Percentiles rank a stretch among this genome's conserved stretches.
These are phyloP conservation scores for Vitis labrusca DNA, from an alignment of 164 flowering plant genomes.

Conservation along the genomic window DNA sequence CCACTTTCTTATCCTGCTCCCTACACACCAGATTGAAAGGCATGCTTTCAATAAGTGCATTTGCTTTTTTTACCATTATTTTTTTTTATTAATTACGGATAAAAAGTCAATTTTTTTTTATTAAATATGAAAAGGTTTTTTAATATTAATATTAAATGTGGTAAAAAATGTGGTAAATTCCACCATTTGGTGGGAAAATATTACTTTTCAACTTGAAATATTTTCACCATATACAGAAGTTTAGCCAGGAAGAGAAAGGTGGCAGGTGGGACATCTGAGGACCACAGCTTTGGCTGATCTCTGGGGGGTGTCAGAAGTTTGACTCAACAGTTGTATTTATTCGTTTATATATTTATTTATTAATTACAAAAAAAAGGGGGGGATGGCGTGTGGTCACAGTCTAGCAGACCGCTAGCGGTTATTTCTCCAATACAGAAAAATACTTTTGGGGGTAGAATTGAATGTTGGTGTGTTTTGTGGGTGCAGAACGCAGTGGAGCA, in stretches of 20 bases:
- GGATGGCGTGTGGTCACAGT: slow-evolving; percentile 28
- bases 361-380: slow-evolving; percentile 1
- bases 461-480: slow-evolving; percentile 13
- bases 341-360: not conserved
- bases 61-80: too few species aligned
- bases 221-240: not conserved
- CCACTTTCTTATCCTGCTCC: not conserved
- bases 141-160: too few species aligned
- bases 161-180: too few species aligned
- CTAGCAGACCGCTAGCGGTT: slow-evolving; percentile 33
- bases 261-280: slow-evolving; percentile 1
- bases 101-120: too few species aligned
- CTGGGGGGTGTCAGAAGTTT: slow-evolving; percentile 3
- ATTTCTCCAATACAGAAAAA: slow-evolving; percentile 21
- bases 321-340: slow-evolving; percentile 1
- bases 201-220: too few species aligned
- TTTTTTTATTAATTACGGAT: too few species aligned
- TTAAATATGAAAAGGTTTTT: too few species aligned
- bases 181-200: too few species aligned
- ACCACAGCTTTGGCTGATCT: not conserved
- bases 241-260: not conserved
- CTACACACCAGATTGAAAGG: not conserved
- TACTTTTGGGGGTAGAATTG: not conserved
- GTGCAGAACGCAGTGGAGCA: slow-evolving; percentile 94
- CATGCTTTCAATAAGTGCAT: too few species aligned